phyloP scores from a whole-genome alignment of 2,329 filamentous ascomycete genomes.

The Fonsecaea monophora region DNA sequence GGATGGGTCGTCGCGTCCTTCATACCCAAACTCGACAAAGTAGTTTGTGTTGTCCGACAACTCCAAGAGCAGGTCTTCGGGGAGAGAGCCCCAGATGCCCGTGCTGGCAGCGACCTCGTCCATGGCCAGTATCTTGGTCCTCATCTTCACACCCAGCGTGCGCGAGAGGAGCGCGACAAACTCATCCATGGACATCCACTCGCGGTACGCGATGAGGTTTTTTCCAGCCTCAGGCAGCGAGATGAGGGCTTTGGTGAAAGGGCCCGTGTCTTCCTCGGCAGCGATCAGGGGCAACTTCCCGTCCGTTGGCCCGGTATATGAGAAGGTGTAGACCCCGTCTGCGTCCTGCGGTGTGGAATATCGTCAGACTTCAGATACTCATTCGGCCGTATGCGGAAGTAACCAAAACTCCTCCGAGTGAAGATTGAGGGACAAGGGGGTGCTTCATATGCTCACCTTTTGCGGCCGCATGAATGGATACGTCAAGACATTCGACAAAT shows the following conservation, averaged over 20 bases:
- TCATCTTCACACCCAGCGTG: slow-evolving; percentile 48
- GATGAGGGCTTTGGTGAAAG: slow-evolving; percentile 54
- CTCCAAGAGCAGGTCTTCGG: slow-evolving; percentile 48
- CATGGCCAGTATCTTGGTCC: slow-evolving; percentile 39
- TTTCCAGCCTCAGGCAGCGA: slow-evolving; percentile 48
- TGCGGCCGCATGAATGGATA: slow-evolving; percentile 15
- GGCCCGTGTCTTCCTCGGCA: slow-evolving; percentile 49
- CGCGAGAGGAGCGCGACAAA: slow-evolving; percentile 47
- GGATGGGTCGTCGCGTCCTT: slow-evolving; percentile 39
- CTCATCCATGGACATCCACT: slow-evolving; percentile 46
- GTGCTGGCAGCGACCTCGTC: slow-evolving; percentile 33
- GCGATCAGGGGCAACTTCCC: slow-evolving; percentile 52
- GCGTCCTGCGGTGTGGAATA: slow-evolving; percentile 12
- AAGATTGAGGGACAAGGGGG: too few relatives aligned
- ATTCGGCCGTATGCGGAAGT: not conserved
- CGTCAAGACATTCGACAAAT: slow-evolving; percentile 14
- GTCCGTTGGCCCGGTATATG: slow-evolving; percentile 19
- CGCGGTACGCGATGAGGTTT: slow-evolving; percentile 57
- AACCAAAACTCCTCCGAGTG: too few relatives aligned
- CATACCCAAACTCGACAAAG: slow-evolving; percentile 52
- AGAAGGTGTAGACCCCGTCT: slow-evolving; percentile 22
- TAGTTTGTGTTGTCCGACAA: slow-evolving; percentile 48
- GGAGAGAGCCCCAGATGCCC: slow-evolving; percentile 45
- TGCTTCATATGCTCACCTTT: slow-evolving; percentile 18
- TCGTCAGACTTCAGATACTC: not conserved